Percentiles rank a stretch among this genome's conserved stretches.
Conservation (phyloP, 1,284 basidiomycete species). For the Neolentinus lepideus region DNA sequence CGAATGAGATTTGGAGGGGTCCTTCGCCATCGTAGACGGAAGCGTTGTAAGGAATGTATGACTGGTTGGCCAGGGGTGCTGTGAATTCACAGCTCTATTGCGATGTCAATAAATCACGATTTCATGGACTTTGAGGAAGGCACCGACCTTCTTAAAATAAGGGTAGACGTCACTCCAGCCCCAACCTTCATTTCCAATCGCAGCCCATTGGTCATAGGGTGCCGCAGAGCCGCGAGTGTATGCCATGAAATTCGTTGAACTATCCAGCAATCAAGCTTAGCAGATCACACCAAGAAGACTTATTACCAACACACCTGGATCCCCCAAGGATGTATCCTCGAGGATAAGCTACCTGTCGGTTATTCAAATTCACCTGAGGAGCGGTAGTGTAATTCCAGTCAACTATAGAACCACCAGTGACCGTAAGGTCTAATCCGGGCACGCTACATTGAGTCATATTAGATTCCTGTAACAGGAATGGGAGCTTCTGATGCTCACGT, state of each 20-base stretch:
- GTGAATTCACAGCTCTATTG: neutral
- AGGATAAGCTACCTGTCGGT: constrained; percentile 21
- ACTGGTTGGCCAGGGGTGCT: neutral
- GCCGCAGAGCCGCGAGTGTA: constrained; percentile 21
- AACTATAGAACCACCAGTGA: neutral
- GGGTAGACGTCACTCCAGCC: constrained; percentile 19
- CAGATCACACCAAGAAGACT: constrained; percentile 15
- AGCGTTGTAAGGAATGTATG: neutral
- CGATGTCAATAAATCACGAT: neutral
- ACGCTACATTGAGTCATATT: neutral
- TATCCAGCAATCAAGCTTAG: neutral
- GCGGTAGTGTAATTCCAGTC: constrained; percentile 31
- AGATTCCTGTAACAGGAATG: neutral
- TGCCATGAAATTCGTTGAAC: constrained; percentile 1
- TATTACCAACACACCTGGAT: constrained; percentile 24
- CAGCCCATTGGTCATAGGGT: constrained; percentile 20
- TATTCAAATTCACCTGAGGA: constrained; percentile 22
- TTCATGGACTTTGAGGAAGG: neutral
- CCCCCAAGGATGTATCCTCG: constrained; percentile 32
- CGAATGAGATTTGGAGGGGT: neutral
- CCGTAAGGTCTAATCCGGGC: neutral
- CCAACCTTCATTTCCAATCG: constrained; percentile 20
- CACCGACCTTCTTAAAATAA: constrained; percentile 18
- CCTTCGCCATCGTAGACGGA: neutral
- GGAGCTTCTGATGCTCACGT: neutral